Evolutionary conservation across 441 rosid genomes (phyloP).

Genomic region (Brassica balearica): DNA sequence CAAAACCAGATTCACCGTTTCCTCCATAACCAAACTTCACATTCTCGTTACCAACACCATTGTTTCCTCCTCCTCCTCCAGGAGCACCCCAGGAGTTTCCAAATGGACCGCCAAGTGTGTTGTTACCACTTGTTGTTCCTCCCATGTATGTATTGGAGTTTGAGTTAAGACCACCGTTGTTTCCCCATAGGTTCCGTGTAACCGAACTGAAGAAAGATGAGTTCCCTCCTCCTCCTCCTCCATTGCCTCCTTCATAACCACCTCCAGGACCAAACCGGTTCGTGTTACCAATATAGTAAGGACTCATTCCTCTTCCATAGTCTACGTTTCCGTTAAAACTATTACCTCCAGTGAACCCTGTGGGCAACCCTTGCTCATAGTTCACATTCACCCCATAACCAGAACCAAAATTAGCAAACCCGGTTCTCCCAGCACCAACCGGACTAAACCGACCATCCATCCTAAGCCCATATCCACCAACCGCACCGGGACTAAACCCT

Average conservation of each 20-base stretch:
- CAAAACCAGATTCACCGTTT: conserved; percentile 65
- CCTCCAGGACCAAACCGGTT: conserved; percentile 70
- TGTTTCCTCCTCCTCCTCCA: conserved; percentile 54
- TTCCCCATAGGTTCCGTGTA: conserved; percentile 87
- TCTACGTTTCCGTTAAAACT: conserved; percentile 66
- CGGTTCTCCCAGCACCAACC: conserved; percentile 72
- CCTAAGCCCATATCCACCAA: conserved; percentile 85
- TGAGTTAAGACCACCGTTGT: conserved; percentile 66
- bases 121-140: conserved; percentile 65
- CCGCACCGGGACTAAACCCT: conserved; percentile 71
- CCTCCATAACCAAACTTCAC: conserved; percentile 72
- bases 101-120: conserved; percentile 61
- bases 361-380: conserved; percentile 58
- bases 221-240: conserved; percentile 82
- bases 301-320: conserved; percentile 84
- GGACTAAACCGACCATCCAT: conserved; percentile 91
- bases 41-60: conserved; percentile 56
- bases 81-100: conserved; percentile 75
- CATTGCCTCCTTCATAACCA: conserved; percentile 68
- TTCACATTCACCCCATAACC: conserved; percentile 57
- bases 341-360: conserved; percentile 66
- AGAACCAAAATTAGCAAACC: conserved; percentile 69
- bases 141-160: conserved; percentile 62
- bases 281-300: conserved; percentile 78
- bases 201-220: conserved; percentile 87